A percentile compares a stretch with the other conserved stretches of the same genome.
Evolutionary conservation across 2,329 filamentous ascomycete species (phyloP).

Genomic region (Sarocladium oryzae): DNA sequence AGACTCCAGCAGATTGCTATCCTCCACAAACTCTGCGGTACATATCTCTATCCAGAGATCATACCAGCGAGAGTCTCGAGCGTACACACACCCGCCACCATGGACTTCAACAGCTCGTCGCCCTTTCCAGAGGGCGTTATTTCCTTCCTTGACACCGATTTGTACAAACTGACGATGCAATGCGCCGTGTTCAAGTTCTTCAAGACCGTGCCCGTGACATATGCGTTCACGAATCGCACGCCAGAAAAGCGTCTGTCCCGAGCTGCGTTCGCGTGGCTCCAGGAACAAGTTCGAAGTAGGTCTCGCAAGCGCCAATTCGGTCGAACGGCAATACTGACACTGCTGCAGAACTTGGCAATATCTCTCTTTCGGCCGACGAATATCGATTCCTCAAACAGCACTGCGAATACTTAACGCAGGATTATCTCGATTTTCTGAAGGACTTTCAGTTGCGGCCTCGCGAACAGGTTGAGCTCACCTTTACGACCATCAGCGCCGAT

Average conservation of each 20-base stretch:
- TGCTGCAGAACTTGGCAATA: conserved; percentile 66
- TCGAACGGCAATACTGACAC: conserved; percentile 4
- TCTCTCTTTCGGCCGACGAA: conserved; percentile 74
- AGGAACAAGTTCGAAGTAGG: conserved; percentile 73
- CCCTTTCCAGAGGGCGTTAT: conserved; percentile 70
- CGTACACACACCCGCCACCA: conserved; percentile 19
- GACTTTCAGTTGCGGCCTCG: conserved; percentile 75
- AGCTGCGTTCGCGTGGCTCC: conserved; percentile 77
- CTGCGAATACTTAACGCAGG: conserved; percentile 71
- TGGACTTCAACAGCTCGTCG: conserved; percentile 62
- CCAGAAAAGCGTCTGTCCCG: conserved; percentile 86
- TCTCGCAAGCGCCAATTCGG: conserved; percentile 10
- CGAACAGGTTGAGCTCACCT: conserved; percentile 70
- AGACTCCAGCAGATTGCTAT: not conserved
- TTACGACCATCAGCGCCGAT: conserved; percentile 48
- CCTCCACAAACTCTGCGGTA: not conserved
- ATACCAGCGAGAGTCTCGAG: not conserved
- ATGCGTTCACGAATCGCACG: conserved; percentile 92
- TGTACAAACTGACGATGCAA: conserved; percentile 99
- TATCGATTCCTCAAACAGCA: conserved; percentile 68
- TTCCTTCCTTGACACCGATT: conserved; percentile 73
- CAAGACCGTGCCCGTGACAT: conserved; percentile 73
- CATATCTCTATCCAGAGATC: not conserved
- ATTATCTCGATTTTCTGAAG: conserved; percentile 76
- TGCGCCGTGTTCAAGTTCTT: conserved; percentile 93